A percentile compares a stretch with the other conserved stretches of the same genome.
phyloP scores from a whole-genome alignment of 2,329 filamentous ascomycete species.

The Pseudogymnoascus verrucosus region DNA sequence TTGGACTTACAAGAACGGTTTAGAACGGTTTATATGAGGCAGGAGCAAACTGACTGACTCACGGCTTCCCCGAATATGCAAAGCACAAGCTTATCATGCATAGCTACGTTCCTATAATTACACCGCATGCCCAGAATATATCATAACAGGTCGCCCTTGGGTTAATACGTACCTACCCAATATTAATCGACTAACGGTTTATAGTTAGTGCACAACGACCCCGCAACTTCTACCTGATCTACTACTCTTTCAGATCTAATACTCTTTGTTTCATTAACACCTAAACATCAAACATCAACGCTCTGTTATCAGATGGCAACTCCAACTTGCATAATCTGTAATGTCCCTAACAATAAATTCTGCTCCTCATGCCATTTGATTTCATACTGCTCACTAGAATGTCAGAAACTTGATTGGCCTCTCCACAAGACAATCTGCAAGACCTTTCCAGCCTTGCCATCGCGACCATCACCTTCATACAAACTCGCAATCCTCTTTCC shows the following conservation, averaged over 20 bases:
- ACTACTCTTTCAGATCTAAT: too few relatives aligned
- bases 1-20: not conserved
- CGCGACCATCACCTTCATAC: not conserved
- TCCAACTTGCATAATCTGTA: not conserved
- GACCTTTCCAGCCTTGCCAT: not conserved
- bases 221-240: not conserved
- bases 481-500: not conserved
- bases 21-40: not conserved
- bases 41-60: not conserved
- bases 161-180: not conserved
- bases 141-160: not conserved
- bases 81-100: not conserved
- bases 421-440: conserved; percentile 11
- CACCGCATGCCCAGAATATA: not conserved
- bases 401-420: conserved; percentile 9
- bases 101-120: not conserved
- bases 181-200: not conserved
- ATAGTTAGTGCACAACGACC: not conserved
- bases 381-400: conserved; percentile 3
- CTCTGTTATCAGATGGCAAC: not conserved
- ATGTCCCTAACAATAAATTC: not conserved
- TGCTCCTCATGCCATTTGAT: conserved; percentile 8
- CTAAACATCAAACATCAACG: not conserved
- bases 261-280: not conserved
- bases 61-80: not conserved